A percentile compares a stretch with the other conserved stretches of the same genome.
Evolutionary conservation across 2,329 filamentous ascomycete genomes (phyloP).

Genomic region (Gyromitra esculenta): DNA sequence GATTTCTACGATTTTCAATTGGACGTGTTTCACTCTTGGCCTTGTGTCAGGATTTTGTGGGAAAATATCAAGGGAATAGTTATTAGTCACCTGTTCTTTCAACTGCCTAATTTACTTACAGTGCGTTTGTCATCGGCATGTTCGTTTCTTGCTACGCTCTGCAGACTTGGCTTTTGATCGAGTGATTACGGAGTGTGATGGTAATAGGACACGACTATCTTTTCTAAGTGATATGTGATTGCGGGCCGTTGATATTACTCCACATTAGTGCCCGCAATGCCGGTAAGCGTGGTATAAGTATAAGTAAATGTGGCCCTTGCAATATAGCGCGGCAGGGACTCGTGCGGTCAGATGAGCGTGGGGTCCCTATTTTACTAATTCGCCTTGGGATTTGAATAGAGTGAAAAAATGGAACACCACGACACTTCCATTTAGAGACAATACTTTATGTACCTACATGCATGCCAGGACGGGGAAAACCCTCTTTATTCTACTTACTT

Average conservation of each 20-base stretch:
- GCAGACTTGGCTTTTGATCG: not conserved
- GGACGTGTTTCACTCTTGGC: constrained; percentile 26
- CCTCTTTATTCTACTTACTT: too few species aligned
- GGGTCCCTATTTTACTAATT: not conserved
- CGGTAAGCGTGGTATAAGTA: not conserved
- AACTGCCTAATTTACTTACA: constrained; percentile 10
- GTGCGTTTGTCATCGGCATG: not conserved
- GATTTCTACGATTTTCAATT: constrained; percentile 32
- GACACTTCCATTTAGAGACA: too few species aligned
- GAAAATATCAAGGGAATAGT: constrained; percentile 13
- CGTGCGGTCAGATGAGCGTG: not conserved
- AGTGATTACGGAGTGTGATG: not conserved
- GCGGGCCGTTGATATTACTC: not conserved
- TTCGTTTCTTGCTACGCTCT: not conserved
- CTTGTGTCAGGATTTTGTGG: constrained; percentile 23
- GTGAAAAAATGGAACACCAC: not conserved
- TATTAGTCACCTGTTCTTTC: constrained; percentile 15
- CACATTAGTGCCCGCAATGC: constrained; percentile 1
- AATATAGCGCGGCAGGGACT: not conserved
- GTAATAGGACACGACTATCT: not conserved
- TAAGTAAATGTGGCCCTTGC: constrained; percentile 9
- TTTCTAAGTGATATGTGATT: not conserved
- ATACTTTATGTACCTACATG: too few species aligned
- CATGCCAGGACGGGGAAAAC: too few species aligned
- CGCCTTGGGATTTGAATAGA: not conserved